Conservation (phyloP, 176 grass and related monocot species). For the Pharus latifolius region DNA sequence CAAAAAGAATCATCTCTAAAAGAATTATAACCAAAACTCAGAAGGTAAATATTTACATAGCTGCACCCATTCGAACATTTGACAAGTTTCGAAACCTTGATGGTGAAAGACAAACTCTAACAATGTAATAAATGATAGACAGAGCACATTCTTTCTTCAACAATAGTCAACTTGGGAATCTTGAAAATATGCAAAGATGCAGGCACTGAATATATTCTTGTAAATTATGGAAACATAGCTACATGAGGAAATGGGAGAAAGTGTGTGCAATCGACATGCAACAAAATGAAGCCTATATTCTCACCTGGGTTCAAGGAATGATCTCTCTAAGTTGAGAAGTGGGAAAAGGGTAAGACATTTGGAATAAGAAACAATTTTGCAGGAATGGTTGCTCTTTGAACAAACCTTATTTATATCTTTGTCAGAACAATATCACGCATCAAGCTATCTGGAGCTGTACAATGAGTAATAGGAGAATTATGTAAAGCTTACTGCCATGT, state of each 20-base stretch:
- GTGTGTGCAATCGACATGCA: background rate
- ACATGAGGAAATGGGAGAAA: too few relatives aligned
- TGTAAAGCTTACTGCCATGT: conserved; percentile 31
- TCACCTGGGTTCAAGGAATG: background rate
- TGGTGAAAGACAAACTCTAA: background rate
- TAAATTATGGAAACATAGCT: too few relatives aligned
- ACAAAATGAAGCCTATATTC: background rate
- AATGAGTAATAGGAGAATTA: conserved; percentile 20
- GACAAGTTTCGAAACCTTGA: background rate
- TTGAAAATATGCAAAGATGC: background rate
- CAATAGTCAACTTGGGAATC: background rate
- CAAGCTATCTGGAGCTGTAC: conserved; percentile 65
- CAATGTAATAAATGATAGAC: too few relatives aligned
- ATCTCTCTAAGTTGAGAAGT: background rate
- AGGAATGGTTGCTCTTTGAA: conserved; percentile 14
- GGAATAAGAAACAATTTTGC: background rate
- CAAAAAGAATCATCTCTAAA: background rate
- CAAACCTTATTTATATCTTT: conserved; percentile 51
- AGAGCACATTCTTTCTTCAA: background rate
- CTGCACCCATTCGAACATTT: background rate
- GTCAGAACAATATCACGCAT: conserved; percentile 69
- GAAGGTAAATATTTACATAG: background rate
- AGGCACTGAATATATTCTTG: background rate
- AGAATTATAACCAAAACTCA: background rate
- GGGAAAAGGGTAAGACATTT: background rate